Evolutionary conservation across 495 filamentous ascomycete genomes (phyloP), one percentile per base, ranked within the genome.

Genomic region (Penicilliopsis zonata): DNA sequence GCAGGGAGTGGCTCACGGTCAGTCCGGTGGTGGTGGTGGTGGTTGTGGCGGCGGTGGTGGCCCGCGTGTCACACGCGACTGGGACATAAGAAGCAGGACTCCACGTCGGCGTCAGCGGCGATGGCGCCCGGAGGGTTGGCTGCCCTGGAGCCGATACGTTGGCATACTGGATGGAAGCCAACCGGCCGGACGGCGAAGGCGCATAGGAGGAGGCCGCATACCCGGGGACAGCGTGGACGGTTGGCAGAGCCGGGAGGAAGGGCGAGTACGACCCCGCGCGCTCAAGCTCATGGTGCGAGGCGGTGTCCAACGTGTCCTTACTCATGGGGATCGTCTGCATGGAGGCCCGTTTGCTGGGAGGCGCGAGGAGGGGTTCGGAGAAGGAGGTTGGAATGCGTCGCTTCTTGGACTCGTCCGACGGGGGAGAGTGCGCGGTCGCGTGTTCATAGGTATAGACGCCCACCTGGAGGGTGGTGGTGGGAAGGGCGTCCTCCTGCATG

Each of bases 371-470:
- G 30, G 65, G 61, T 16, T 63, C 55, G 9, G 61, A 57, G 30
- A 69, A 62, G 3, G 53, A 53, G 1, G 68, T 66, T n/a, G n/a
- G n/a, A 16, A 67, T 49, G 33, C 74, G 72, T 28, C 73, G 54
- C 49, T 79, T 80, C 24, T 61, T 63, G 4, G 50, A 44, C 8
- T 57, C 47, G 6, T 41, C 46, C 3, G 49, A 25, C 9, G 14
- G 38, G 6, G 61, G 43, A 2, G 53, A 56, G 9, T 49, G 43
- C 4, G 55, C 55, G 9, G 51, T 27, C 10, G 49, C 46, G 24
- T 73, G 67, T 36, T 70, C 65, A 37, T 92, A 98, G 2, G 74
- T 77, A 50, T 92, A 95, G 10, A 66, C 61, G 40, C 84, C 87
- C 19, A 84, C 72, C 34, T 85, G 76, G 9, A 78, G 59, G 8